Percentiles rank a stretch among this genome's conserved stretches.
phyloP scores from a whole-genome alignment of 176 grass and related monocot genomes.

The Phoenix roebelenii region DNA sequence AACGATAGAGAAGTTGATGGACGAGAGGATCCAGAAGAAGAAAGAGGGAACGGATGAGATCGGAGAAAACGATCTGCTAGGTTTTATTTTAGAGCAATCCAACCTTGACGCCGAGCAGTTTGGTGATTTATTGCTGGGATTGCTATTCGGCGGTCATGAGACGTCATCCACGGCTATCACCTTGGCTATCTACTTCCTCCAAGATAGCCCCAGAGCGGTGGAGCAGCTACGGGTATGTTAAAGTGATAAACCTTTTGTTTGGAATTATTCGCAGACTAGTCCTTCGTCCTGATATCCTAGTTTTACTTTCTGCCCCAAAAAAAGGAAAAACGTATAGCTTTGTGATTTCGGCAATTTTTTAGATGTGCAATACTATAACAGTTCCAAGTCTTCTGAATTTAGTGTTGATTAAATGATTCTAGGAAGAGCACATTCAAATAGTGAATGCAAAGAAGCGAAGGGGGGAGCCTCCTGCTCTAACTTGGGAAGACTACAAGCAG shows the following conservation, averaged over 20 bases:
- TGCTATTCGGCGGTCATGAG: conserved; percentile 15
- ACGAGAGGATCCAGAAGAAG: conserved; percentile 11
- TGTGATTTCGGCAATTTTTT: no score
- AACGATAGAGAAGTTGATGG: not conserved
- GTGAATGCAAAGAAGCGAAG: conserved; percentile 7
- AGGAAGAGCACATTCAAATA: conserved; percentile 17
- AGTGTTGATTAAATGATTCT: not conserved
- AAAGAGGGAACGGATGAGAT: not conserved
- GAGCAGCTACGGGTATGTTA: conserved; percentile 21
- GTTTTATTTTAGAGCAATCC: conserved; percentile 5
- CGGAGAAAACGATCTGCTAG: conserved; percentile 15
- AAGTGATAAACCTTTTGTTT: no score
- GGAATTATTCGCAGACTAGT: no score
- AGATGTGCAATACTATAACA: no score
- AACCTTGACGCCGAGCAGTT: conserved; percentile 3
- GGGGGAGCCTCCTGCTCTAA: conserved; percentile 2
- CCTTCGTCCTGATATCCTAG: no score
- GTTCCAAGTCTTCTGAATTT: no score
- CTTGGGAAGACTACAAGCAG: conserved; percentile 30
- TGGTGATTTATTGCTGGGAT: conserved; percentile 10
- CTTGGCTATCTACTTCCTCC: conserved; percentile 24
- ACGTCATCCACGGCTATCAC: conserved; percentile 9
- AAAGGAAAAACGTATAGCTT: no score
- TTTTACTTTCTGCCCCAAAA: no score
- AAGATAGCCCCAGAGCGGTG: conserved; percentile 7